phyloP scores from a whole-genome alignment of 2,329 filamentous ascomycete genomes.

The Colletotrichum liaoningense region DNA sequence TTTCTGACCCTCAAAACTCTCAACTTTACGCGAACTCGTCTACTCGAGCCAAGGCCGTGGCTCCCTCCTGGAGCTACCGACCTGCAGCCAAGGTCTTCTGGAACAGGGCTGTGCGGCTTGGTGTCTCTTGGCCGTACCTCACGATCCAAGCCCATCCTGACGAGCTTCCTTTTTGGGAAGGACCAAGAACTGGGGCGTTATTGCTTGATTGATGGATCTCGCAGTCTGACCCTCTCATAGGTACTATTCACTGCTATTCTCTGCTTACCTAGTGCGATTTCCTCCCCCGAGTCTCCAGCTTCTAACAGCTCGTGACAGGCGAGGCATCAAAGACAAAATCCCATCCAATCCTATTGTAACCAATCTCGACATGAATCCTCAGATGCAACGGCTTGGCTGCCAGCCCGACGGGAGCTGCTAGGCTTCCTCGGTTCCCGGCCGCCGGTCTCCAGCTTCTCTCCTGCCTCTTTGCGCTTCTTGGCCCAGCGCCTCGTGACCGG shows the following conservation, averaged over 20 bases:
- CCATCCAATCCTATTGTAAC: background rate
- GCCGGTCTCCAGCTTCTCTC: background rate
- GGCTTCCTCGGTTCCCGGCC: background rate
- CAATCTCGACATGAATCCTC: conserved; percentile 8
- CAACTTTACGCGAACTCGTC: background rate
- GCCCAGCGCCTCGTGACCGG: background rate
- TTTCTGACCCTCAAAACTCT: background rate
- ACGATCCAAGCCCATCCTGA: background rate
- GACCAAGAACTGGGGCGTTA: conserved; percentile 10
- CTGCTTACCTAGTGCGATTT: too few relatives aligned
- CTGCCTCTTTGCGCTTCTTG: conserved; percentile 6
- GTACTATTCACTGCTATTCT: too few relatives aligned
- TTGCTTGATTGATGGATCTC: conserved; percentile 29
- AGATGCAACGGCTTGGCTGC: background rate
- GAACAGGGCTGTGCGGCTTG: conserved; percentile 32
- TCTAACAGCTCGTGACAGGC: background rate
- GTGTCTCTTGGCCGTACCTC: conserved; percentile 25
- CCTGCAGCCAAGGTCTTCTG: conserved; percentile 31
- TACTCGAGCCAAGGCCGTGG: background rate
- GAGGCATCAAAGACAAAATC: background rate
- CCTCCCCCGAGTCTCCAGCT: background rate
- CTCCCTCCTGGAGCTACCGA: conserved; percentile 28
- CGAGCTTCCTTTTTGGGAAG: conserved; percentile 28
- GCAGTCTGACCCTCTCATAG: background rate
- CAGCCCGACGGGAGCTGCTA: background rate